Conservation (phyloP, 2,329 filamentous ascomycete species). For the Aspergillus vadensis region DNA sequence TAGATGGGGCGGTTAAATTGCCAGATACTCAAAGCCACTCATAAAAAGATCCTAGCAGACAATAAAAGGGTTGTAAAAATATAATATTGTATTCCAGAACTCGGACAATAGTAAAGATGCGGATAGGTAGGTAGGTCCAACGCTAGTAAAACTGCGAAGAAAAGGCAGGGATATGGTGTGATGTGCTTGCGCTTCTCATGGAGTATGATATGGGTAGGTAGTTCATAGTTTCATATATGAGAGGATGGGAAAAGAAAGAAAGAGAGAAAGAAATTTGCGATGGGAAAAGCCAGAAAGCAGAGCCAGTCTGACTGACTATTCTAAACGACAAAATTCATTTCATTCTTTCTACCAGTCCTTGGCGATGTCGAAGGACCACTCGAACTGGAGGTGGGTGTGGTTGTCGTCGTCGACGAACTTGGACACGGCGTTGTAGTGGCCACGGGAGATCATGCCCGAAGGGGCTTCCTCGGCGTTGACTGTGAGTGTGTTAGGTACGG, state of each 20-base stretch:
- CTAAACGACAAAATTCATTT: background rate
- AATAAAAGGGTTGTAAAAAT: too few species aligned
- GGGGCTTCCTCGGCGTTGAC: conserved; percentile 92
- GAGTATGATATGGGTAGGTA: background rate
- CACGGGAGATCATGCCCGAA: conserved; percentile 83
- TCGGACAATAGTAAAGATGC: background rate
- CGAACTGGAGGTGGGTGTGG: conserved; percentile 84
- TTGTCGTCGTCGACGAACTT: conserved; percentile 96
- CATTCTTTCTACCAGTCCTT: conserved; percentile 73
- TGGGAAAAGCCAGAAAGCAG: background rate
- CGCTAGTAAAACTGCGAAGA: conserved; percentile 24
- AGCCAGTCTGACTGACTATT: background rate
- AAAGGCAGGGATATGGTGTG: background rate
- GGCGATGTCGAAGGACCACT: conserved; percentile 94
- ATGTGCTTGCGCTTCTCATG: background rate
- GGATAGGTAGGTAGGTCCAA: conserved; percentile 19
- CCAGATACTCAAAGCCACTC: too few species aligned
- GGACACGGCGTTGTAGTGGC: conserved; percentile 84
- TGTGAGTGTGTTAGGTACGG: too few species aligned
- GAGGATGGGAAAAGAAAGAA: background rate
- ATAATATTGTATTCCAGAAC: background rate
- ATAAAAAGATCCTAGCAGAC: background rate
- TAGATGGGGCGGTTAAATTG: too few species aligned
- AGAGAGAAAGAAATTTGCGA: background rate
- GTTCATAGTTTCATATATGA: conserved; percentile 14